Evolutionary conservation across 2,329 filamentous ascomycete genomes (phyloP).

Genomic region (Teratosphaeria pseudoeucalypti): DNA sequence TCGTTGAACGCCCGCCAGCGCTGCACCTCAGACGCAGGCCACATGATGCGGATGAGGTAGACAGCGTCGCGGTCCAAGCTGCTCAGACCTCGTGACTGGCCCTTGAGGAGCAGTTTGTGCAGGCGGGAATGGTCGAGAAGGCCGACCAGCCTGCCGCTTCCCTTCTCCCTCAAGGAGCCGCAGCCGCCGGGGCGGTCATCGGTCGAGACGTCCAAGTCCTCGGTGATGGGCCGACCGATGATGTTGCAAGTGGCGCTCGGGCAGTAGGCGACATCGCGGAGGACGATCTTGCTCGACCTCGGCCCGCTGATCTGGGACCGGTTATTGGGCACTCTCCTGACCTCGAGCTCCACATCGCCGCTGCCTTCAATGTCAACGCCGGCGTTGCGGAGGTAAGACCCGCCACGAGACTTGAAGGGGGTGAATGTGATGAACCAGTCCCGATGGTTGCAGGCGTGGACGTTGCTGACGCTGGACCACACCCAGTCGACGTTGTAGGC

Average conservation of each 20-base stretch:
- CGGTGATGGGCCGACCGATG: constrained; percentile 4
- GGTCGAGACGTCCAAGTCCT: constrained; percentile 6
- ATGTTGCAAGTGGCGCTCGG: constrained; percentile 7
- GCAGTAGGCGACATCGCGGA: constrained; percentile 8
- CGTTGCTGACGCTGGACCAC: constrained; percentile 9
- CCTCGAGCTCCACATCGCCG: constrained; percentile 4
- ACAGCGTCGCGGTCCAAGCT: background rate
- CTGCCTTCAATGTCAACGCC: background rate
- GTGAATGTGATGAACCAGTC: constrained; percentile 11
- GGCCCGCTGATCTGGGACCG: background rate
- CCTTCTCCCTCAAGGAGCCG: background rate
- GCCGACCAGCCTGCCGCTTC: background rate
- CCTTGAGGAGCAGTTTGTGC: background rate
- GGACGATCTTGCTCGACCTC: constrained; percentile 1
- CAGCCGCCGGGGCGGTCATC: background rate
- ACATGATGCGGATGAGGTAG: background rate
- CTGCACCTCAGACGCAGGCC: background rate
- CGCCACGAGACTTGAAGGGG: background rate
- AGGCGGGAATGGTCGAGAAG: background rate
- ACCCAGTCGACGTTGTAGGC: constrained; percentile 13
- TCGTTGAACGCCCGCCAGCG: background rate
- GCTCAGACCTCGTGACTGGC: background rate
- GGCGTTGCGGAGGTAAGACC: background rate
- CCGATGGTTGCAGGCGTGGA: constrained; percentile 12
- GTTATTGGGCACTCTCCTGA: constrained; percentile 1